Percentiles rank a stretch among this genome's conserved stretches.
phyloP scores from a whole-genome alignment of 805 yeast genomes.

The Schizosaccharomyces lindneri region DNA sequence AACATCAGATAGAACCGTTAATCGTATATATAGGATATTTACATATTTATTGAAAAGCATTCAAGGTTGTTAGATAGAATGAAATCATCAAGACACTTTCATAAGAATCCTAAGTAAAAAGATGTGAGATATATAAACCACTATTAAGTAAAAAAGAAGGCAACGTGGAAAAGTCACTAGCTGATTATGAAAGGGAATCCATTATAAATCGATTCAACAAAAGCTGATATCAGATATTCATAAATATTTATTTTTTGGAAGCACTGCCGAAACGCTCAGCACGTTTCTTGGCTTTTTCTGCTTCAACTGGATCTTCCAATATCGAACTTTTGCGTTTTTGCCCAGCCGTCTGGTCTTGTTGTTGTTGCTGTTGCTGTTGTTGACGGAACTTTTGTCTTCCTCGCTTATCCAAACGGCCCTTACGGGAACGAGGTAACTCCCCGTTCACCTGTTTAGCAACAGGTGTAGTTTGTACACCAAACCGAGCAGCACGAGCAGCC shows the following conservation, averaged over 20 bases:
- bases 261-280: slow-evolving; percentile 6
- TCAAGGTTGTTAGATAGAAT: too few relatives aligned
- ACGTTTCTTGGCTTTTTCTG: not conserved
- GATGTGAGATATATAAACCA: too few relatives aligned
- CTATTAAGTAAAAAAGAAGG: too few relatives aligned
- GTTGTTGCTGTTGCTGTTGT: not conserved
- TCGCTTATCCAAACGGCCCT: not conserved
- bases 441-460: not conserved
- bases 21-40: too few relatives aligned
- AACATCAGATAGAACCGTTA: too few relatives aligned
- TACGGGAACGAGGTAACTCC: not conserved
- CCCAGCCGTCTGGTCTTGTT: not conserved
- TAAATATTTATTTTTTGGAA: not conserved
- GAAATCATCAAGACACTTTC: too few relatives aligned
- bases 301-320: not conserved
- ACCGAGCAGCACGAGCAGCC: not conserved
- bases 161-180: too few relatives aligned
- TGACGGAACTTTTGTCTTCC: not conserved
- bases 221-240: not conserved
- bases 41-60: too few relatives aligned
- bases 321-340: not conserved
- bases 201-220: not conserved
- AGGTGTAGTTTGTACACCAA: not conserved
- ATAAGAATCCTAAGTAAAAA: too few relatives aligned
- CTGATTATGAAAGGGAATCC: not conserved